Evolutionary conservation across 352 stramenopile species (phyloP).

Genomic region (Plasmopara halstedii): DNA sequence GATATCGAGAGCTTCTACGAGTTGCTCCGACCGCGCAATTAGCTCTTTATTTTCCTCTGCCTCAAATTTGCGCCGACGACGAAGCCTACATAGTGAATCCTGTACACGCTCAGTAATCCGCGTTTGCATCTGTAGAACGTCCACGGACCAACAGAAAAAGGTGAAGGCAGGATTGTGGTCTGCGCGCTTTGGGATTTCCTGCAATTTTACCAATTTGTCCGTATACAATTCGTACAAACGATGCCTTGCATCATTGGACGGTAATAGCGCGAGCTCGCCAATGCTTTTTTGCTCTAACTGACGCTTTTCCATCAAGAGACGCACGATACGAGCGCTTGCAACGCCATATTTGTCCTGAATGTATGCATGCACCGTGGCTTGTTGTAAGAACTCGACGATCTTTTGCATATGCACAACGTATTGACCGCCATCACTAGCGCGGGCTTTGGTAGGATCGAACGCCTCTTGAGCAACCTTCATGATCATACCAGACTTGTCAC

Average conservation of each 20-base stretch:
- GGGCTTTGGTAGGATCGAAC: conserved; percentile 53
- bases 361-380: conserved; percentile 75
- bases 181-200: conserved; percentile 82
- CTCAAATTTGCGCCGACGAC: conserved; percentile 59
- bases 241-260: conserved; percentile 70
- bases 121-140: conserved; percentile 56
- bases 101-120: conserved; percentile 60
- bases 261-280: conserved; percentile 73
- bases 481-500: conserved; percentile 84
- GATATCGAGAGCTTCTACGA: conserved; percentile 80
- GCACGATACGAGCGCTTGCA: conserved; percentile 76
- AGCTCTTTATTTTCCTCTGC: conserved; percentile 85
- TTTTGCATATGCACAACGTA: conserved; percentile 88
- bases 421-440: conserved; percentile 68
- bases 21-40: conserved; percentile 78
- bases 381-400: conserved; percentile 71
- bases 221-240: conserved; percentile 77
- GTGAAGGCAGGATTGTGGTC: conserved; percentile 87
- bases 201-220: conserved; percentile 70
- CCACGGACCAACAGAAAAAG: conserved; percentile 81
- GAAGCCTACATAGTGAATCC: conserved; percentile 63
- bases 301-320: conserved; percentile 76
- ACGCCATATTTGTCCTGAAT: conserved; percentile 77
- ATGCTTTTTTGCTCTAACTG: conserved; percentile 85
- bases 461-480: conserved; percentile 69